A percentile compares a stretch with the other conserved stretches of the same genome.
Evolutionary conservation across 2,329 filamentous ascomycete species (phyloP).

Genomic region (Fusarium irregulare): DNA sequence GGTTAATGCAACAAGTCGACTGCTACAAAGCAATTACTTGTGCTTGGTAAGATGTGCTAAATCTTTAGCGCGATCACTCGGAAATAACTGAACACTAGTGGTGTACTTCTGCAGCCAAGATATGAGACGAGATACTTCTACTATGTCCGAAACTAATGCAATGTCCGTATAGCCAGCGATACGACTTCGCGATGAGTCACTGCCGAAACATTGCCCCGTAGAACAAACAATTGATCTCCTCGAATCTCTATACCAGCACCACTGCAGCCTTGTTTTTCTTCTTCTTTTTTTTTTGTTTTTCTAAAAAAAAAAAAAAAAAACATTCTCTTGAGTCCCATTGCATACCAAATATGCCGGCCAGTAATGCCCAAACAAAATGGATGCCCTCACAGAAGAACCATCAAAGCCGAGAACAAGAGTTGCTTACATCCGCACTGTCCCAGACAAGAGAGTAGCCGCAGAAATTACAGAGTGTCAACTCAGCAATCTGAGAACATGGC

Average conservation of each 20-base stretch:
- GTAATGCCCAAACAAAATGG: neutral
- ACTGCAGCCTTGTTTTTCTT: accelerated
- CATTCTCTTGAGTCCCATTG: too few species aligned
- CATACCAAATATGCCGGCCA: too few species aligned
- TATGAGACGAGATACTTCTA: neutral
- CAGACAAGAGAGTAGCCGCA: neutral
- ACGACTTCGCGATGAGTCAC: neutral
- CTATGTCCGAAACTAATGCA: neutral
- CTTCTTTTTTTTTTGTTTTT: too few species aligned
- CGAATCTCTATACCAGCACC: too few species aligned
- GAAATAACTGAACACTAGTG: accelerated
- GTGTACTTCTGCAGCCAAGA: neutral
- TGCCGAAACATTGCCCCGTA: too few species aligned
- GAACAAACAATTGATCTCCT: too few species aligned
- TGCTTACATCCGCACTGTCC: neutral
- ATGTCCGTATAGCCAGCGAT: neutral
- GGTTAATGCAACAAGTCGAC: neutral
- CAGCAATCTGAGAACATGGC: neutral
- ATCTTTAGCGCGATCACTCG: neutral
- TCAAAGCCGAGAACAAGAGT: neutral
- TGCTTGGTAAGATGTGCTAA: neutral
- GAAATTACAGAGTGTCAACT: neutral
- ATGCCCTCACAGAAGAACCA: accelerated
- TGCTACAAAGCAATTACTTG: neutral
- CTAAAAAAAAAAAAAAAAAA: too few species aligned